Evolutionary conservation across 2,329 filamentous ascomycete genomes (phyloP), one percentile per base, ranked within the genome.

Genomic region (Colletotrichum magnum): DNA sequence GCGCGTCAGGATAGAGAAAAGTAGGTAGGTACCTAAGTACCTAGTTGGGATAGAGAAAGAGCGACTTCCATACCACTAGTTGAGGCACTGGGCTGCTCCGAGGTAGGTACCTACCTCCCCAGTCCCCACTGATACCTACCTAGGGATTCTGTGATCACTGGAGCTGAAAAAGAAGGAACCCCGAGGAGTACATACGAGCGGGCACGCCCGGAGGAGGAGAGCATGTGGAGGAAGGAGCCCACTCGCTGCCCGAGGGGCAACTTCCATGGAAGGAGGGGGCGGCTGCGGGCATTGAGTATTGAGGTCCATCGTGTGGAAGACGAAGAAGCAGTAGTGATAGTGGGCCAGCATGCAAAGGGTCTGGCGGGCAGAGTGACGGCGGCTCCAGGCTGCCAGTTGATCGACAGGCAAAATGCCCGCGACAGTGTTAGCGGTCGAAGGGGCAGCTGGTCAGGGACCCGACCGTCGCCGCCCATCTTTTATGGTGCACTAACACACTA

Each of bases 361-460:
- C 64, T 64, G 58, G 51, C 43, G n/a, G 41, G 58, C 58, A 63
- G 64, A 63, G 26, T 63, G 32, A 58, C 43, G 26, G 41, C 26
- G 47, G 53, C 32, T 36, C 32, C 32, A 36, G 32, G 32, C 52
- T 48, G 24, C 39, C 45, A 69, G 41, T 60, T 60, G 66, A 69
- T 69, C 66, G 61, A 66, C 61, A 66, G 26, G 61, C 56, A 59
- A 59, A 59, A 39, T 69, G 54, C 54, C 62, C 54, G 43, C 50
- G 54, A 60, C 43, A 51, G 61, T 69, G 41, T 36, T 64, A 56
- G 41, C 28, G 53, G 24, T 50, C 54, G 61, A 65, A 54, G 50
- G 65, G 59, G 16, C 24, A 39, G 28, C 41, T 36, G 32, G 32
- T 50, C 48, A 65, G 54, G 61, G 66, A 52, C 66, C 59, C 28